Evolutionary conservation across 2,329 filamentous ascomycete genomes (phyloP), one percentile per base, ranked within the genome.

Genomic region (Coleophoma cylindrospora): DNA sequence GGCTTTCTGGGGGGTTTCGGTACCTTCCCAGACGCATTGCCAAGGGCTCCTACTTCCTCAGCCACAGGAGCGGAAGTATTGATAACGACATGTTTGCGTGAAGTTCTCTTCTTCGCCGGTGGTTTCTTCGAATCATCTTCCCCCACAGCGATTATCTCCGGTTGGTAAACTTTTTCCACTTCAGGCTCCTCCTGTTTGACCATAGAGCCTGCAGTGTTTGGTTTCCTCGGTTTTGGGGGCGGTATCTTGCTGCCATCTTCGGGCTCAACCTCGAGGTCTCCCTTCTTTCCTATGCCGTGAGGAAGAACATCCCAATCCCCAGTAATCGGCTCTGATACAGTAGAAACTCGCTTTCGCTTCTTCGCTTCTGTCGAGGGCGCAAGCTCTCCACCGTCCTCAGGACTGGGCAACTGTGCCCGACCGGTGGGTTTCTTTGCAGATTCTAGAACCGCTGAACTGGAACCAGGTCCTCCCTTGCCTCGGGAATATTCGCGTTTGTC

Each of bases 211-310:
- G 21, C 15, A 22, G 21, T 32, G 10, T 41, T 41, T 21, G 2
- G 17, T 12, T 13, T 10, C 9, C 21, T 27, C 10, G n/a, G n/a
- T 32, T 32, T 32, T 27, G 21, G 4, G 13, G 22, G 2, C 1
- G 10, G 21, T 8, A 32, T 27, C 19, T 32, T 27, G 22, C 15
- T 8, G 21, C 11, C 17, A 27, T 32, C 41, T 6, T 33, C 21
- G 5, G 3, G 11, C 11, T 17, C 15, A 17, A 10, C n/a, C 19
- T 41, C 41, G 17, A 57, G 22, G 21, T 48, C 51, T 17, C 50
- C 43, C 15, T 61, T 54, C 7, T 64, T 63, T 6, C 76, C 78
- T n/a, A 83, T 64, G 45, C 79, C 81, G 62, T 83, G 79, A 14
- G 79, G 79, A 36, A 82, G 65, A 45, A 79, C 73, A 51, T 79